These are phyloP conservation scores for Rubus idaeus DNA, from an alignment of 306 rosid species.

Conservation along the genomic window DNA sequence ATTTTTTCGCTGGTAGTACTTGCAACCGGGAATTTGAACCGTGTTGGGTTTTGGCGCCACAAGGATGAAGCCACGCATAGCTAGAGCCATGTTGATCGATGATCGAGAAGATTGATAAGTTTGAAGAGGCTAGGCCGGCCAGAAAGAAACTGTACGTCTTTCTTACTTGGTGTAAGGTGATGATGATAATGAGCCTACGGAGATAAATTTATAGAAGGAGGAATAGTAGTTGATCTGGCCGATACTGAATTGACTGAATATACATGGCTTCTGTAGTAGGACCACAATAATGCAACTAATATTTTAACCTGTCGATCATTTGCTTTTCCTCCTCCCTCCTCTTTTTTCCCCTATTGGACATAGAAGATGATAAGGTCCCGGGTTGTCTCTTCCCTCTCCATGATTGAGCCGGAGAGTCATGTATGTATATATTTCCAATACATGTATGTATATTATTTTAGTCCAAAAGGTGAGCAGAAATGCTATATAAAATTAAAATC, in stretches of 20 bases:
- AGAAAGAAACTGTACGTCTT: not conserved
- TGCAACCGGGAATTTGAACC: not conserved
- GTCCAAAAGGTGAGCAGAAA: too few species aligned
- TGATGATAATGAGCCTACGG: not conserved
- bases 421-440: not conserved
- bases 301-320: too few species aligned
- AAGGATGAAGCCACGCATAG: not conserved
- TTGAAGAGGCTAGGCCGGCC: not conserved
- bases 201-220: not conserved
- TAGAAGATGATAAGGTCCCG: not conserved
- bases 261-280: not conserved
- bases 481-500: too few species aligned
- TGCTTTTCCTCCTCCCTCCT: not conserved
- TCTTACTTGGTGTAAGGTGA: not conserved
- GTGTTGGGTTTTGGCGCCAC: not conserved
- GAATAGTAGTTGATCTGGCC: not conserved
- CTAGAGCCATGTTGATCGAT: slow-evolving; percentile 7
- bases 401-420: not conserved
- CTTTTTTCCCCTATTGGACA: not conserved
- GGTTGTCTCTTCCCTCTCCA: not conserved
- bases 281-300: slow-evolving; percentile 6
- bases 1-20: not conserved
- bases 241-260: not conserved
- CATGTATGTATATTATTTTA: not conserved
- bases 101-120: not conserved